phyloP scores from a whole-genome alignment of 1,284 basidiomycete genomes.

The Sparassis latifolia region DNA sequence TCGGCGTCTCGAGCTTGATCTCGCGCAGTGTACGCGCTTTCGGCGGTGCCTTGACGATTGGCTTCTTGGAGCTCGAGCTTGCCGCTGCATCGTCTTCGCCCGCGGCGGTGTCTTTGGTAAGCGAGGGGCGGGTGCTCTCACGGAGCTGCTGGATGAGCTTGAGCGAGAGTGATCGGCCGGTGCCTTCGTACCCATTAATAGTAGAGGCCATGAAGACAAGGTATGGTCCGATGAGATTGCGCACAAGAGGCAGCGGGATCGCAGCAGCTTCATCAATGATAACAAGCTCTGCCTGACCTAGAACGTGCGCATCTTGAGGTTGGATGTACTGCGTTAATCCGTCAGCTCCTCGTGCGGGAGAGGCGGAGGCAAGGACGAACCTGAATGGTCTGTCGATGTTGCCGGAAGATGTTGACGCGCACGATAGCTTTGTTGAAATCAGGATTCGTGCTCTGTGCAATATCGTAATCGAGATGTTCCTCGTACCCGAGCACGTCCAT shows the following conservation, averaged over 20 bases:
- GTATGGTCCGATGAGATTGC: slow-evolving; percentile 94
- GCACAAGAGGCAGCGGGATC: slow-evolving; percentile 92
- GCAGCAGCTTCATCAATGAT: slow-evolving; percentile 99
- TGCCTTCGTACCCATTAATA: slow-evolving; percentile 99
- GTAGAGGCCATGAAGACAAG: slow-evolving; percentile 98
- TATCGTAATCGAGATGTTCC: slow-evolving; percentile 96
- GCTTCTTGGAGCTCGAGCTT: slow-evolving; percentile 46
- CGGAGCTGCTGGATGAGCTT: slow-evolving; percentile 98
- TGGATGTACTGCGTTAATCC: slow-evolving; percentile 75
- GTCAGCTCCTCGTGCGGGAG: background rate
- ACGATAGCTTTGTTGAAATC: slow-evolving; percentile 97
- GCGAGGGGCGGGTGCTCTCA: slow-evolving; percentile 73
- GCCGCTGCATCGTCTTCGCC: slow-evolving; percentile 38
- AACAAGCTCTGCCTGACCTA: slow-evolving; percentile 96
- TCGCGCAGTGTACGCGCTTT: slow-evolving; percentile 83
- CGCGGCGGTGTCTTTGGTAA: slow-evolving; percentile 51
- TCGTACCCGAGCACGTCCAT: slow-evolving; percentile 94
- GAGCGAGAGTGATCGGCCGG: slow-evolving; percentile 93
- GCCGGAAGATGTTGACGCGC: slow-evolving; percentile 90
- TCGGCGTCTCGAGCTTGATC: slow-evolving; percentile 93
- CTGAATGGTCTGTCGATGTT: slow-evolving; percentile 92
- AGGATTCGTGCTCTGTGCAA: slow-evolving; percentile 89
- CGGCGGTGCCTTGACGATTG: slow-evolving; percentile 44
- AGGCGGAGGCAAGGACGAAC: slow-evolving; percentile 32
- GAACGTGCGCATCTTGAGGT: slow-evolving; percentile 94